These are phyloP conservation scores for Karstenula rhodostoma DNA, from an alignment of 2,329 filamentous ascomycete species.

Conservation along the genomic window DNA sequence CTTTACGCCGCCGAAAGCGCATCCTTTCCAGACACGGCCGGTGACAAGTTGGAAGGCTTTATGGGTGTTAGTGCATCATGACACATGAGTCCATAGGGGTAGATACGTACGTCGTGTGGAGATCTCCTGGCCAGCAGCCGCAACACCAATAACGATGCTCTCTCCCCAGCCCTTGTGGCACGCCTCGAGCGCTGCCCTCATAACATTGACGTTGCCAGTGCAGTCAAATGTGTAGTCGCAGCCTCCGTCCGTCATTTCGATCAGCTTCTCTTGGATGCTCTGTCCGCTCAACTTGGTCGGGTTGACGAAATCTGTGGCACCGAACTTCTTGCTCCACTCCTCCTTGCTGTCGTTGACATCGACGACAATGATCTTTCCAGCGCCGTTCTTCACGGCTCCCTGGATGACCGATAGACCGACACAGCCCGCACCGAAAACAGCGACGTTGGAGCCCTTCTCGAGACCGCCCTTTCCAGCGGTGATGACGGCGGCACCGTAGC, in stretches of 20 bases:
- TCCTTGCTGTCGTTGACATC: constrained; percentile 91
- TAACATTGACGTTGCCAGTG: constrained; percentile 95
- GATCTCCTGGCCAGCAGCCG: constrained; percentile 95
- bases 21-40: constrained; percentile 96
- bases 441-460: constrained; percentile 87
- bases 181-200: constrained; percentile 93
- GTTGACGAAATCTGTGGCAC: constrained; percentile 96
- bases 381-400: constrained; percentile 85
- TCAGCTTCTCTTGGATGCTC: constrained; percentile 88
- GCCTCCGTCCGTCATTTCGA: constrained; percentile 97
- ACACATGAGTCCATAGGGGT: not conserved
- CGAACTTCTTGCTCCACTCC: constrained; percentile 91
- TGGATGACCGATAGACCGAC: constrained; percentile 96
- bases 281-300: constrained; percentile 72
- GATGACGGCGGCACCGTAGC: constrained; percentile 93
- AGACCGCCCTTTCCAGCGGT: constrained; percentile 76
- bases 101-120: constrained; percentile 84
- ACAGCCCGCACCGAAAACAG: constrained; percentile 94
- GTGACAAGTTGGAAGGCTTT: constrained; percentile 98
- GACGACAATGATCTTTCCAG: constrained; percentile 77
- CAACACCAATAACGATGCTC: constrained; percentile 97
- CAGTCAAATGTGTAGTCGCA: constrained; percentile 99
- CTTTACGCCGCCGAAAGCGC: constrained; percentile 98
- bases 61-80: constrained; percentile 14
- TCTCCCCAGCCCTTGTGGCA: constrained; percentile 99